Conservation (phyloP, 2,329 filamentous ascomycete species). For the Penicillium hesseltinei region DNA sequence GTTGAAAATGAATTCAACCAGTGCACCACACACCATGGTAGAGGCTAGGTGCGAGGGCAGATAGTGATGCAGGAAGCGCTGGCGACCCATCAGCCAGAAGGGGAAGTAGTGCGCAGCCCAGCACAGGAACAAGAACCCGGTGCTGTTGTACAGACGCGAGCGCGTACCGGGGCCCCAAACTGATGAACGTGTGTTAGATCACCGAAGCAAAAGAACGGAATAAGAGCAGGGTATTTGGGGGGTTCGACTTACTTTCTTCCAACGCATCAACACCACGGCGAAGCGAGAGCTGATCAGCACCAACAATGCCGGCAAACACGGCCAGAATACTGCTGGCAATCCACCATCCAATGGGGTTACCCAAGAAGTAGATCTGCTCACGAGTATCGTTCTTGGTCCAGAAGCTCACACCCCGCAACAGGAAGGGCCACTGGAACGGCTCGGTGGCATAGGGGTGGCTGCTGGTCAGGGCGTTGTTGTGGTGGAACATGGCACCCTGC, state of each 20-base stretch:
- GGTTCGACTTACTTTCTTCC: conserved; percentile 75
- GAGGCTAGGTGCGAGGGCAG: conserved; percentile 92
- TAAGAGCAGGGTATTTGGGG: neutral
- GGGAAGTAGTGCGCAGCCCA: conserved; percentile 98
- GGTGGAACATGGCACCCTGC: conserved; percentile 97
- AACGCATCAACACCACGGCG: conserved; percentile 90
- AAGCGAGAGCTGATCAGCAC: conserved; percentile 88
- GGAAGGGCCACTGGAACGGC: conserved; percentile 96
- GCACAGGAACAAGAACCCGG: conserved; percentile 96
- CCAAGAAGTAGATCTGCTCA: conserved; percentile 97
- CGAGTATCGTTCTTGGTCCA: conserved; percentile 96
- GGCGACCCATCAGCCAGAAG: conserved; percentile 96
- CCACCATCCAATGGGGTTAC: conserved; percentile 98
- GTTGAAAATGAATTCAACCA: conserved; percentile 96
- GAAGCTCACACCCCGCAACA: conserved; percentile 96
- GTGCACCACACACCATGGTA: conserved; percentile 80
- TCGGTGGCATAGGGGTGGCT: conserved; percentile 94
- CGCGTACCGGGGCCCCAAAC: conserved; percentile 68
- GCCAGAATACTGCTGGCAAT: conserved; percentile 86
- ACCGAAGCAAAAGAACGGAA: neutral
- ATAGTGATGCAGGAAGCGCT: conserved; percentile 97
- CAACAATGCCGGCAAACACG: conserved; percentile 87
- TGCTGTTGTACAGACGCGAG: conserved; percentile 94
- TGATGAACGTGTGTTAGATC: conserved; percentile 22
- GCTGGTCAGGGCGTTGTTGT: conserved; percentile 97